Base-by-base conservation (phyloP, 768 basidiomycete genomes). In the Boletus reticulatus region DNA sequence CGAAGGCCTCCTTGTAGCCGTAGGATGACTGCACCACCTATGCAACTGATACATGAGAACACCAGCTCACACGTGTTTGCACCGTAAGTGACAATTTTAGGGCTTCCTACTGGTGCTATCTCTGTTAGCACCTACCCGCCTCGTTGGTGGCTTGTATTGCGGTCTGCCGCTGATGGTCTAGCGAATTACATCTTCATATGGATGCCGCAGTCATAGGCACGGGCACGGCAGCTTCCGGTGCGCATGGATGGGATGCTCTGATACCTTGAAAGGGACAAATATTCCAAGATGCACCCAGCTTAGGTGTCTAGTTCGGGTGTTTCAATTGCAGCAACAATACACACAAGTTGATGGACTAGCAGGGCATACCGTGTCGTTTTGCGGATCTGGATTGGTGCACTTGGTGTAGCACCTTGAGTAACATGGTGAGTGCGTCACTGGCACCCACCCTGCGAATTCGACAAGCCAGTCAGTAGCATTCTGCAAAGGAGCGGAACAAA, bases 211-310 rank as follows among this genome's bases (percentile, higher is more conserved):
- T 36, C 13, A 36, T 36, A 5, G 13, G 11, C 39, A 55, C 16
- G 54, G 44, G 27, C 49, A 66, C 27, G 49, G 10, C 46, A 44
- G 19, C 37, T 46, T 56, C 27, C 48, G 7, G 6, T 64, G 53
- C 32, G 52, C 56, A 1, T 62, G 64, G 59, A 20, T 16, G 10
- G 50, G 48, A n/a, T 61, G 59, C 48, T 34, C 42, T 4, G 22
- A 43, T 17, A 44, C 11, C 24, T n/a, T 53, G 39, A 43, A 39
- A 39, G 50, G 54, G 56, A 38, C 20, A 34, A 64, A 52, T 19
- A 32, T 52, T 4, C 31, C 51, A 16, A 55, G 56, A 39, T 51
- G 58, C 19, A 12, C 44, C 50, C 4, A 17, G 14, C 14, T 27
- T 59, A 12, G 43, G 45, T 14, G 24, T 52, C 37, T 41, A 48